Evolutionary conservation across 1,139 yeast species (phyloP).

Genomic region (Candida tetrigidarum): DNA sequence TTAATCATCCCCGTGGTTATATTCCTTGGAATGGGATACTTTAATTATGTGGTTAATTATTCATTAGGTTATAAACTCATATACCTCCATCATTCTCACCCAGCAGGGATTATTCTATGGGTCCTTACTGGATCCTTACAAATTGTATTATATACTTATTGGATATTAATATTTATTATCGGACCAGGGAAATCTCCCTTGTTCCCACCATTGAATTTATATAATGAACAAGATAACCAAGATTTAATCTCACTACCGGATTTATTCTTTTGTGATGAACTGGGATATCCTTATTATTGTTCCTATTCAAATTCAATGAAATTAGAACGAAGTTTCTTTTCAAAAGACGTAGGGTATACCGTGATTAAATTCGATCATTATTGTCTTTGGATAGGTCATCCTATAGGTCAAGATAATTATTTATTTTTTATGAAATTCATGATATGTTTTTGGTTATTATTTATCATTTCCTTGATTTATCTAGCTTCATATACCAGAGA

Average conservation of each 20-base stretch:
- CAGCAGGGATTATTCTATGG: constrained; percentile 43
- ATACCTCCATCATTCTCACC: constrained; percentile 32
- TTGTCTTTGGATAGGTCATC: constrained; percentile 65
- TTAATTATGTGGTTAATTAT: constrained; percentile 37
- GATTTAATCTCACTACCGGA: constrained; percentile 40
- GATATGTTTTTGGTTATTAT: constrained; percentile 35
- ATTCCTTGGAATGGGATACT: constrained; percentile 31
- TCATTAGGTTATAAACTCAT: constrained; percentile 42
- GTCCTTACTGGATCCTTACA: constrained; percentile 31
- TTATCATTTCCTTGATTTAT: constrained; percentile 32
- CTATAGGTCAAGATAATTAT: constrained; percentile 61
- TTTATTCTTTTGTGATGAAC: constrained; percentile 57
- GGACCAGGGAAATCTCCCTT: constrained; percentile 42
- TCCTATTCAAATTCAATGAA: constrained; percentile 56
- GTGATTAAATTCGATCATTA: constrained; percentile 68
- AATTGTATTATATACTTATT: constrained; percentile 30
- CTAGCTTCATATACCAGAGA: constrained; percentile 30
- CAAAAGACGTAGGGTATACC: constrained; percentile 47
- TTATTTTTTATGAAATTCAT: constrained; percentile 54
- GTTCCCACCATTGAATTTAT: constrained; percentile 32
- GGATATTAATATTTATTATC: constrained; percentile 28
- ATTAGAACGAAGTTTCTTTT: constrained; percentile 59
- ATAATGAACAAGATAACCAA: constrained; percentile 15
- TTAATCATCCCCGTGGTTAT: constrained; percentile 27
- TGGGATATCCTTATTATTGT: constrained; percentile 69